These are phyloP conservation scores for Mucor ambiguus DNA, from an alignment of 371 early-diverging fungal species.

Conservation along the genomic window DNA sequence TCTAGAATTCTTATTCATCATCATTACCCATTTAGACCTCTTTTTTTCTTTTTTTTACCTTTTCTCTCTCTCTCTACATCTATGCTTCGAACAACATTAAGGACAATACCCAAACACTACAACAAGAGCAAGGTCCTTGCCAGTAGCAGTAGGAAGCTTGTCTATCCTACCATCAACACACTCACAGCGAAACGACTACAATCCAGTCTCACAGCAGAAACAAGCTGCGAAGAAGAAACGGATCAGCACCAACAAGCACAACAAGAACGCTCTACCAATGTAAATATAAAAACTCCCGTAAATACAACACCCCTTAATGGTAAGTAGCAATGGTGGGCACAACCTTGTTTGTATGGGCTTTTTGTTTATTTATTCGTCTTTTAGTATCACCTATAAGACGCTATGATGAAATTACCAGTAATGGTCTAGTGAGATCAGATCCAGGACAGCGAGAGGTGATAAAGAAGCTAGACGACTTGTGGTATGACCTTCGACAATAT, in stretches of 20 bases:
- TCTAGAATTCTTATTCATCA: neutral
- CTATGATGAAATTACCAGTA: conserved; percentile 26
- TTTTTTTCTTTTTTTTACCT: neutral
- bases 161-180: neutral
- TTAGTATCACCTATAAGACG: conserved; percentile 25
- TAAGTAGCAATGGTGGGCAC: neutral
- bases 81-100: conserved; percentile 2
- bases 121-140: neutral
- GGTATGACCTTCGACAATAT: conserved; percentile 24
- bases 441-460: conserved; percentile 23
- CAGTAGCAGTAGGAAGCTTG: neutral
- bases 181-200: neutral
- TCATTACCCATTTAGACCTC: neutral
- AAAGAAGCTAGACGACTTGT: conserved; percentile 23
- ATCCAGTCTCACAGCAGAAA: neutral
- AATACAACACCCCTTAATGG: conserved; percentile 5
- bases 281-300: conserved; percentile 1
- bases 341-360: neutral
- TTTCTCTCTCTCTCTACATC: neutral
- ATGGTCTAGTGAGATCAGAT: conserved; percentile 23
- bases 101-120: neutral
- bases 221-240: neutral
- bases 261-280: neutral
- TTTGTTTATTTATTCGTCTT: neutral
- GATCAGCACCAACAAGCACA: neutral